Evolutionary conservation across 1,284 basidiomycete species (phyloP), one percentile per base, ranked within the genome.

Genomic region (Microbotryomycetes sp.): DNA sequence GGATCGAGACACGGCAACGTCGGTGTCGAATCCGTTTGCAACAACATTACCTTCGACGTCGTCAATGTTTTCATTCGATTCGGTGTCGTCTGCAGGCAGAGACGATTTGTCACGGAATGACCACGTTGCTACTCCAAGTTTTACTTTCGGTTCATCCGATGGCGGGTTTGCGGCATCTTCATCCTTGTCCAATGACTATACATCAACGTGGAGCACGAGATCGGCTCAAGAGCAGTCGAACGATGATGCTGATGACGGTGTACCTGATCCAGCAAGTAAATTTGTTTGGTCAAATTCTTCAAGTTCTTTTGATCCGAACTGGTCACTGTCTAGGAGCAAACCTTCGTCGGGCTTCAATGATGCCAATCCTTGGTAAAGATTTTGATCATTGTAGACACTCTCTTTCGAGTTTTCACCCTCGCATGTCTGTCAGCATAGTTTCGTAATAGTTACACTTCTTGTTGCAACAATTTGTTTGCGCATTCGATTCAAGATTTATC

Each of bases 1-100:
- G 3, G 63, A 65, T 42, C 59, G 62, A 32, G 53, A 61, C 46
- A 56, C 52, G 50, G 63, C 59, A 4, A 6, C 55, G 19, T 23
- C 58, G 4, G 60, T 62, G 47, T 55, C 60, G 3, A 62, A 62
- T 52, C 46, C 64, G 1, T 52, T 49, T 29, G n/a, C 60, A 4
- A 15, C 36, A n/a, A 32, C 55, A 1, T 7, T 25, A 6, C 16
- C 48, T 23, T 4, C 29, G 4, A 12, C 58, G 9, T 49, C 58
- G n/a, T 6, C 31, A n/a, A n/a, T n/a, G 4, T 6, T 16, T 47
- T 52, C 49, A 16, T 36, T 52, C 1, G 58, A 54, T 23, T 58
- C 58, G 2, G 59, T 60, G 52, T 54, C 62, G 3, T 64, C 57
- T 7, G 58, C 28, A 46, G 54, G 56, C 29, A 6, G 42, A 49